Percentiles rank a stretch among this genome's conserved stretches.
phyloP scores from a whole-genome alignment of 805 yeast species.

The Wickerhamomyces alni region DNA sequence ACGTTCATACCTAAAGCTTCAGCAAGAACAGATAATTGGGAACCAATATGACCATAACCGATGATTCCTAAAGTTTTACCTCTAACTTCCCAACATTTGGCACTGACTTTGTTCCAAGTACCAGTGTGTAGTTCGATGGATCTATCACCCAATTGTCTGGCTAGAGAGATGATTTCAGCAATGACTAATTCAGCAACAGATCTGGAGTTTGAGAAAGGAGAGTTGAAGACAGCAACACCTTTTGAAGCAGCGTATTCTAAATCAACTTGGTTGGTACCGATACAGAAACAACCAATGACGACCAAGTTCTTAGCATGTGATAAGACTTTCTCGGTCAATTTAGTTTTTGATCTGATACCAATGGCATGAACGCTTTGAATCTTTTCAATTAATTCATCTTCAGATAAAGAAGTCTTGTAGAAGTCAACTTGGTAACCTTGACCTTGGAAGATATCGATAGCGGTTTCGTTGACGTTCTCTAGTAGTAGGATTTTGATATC shows the following conservation, averaged over 20 bases:
- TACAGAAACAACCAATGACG: constrained; percentile 96
- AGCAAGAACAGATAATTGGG: constrained; percentile 94
- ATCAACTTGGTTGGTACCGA: constrained; percentile 98
- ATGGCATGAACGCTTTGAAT: constrained; percentile 92
- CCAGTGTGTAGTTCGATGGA: constrained; percentile 94
- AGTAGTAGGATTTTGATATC: constrained; percentile 87
- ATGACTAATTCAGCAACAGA: constrained; percentile 97
- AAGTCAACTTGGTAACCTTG: constrained; percentile 98
- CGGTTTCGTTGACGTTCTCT: constrained; percentile 92
- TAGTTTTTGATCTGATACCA: constrained; percentile 97
- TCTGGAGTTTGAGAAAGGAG: constrained; percentile 97
- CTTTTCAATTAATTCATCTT: constrained; percentile 91
- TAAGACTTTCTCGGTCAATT: constrained; percentile 71
- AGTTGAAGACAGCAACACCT: constrained; percentile 96
- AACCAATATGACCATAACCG: constrained; percentile 98
- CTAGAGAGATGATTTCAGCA: constrained; percentile 88
- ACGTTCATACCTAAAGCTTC: constrained; percentile 98
- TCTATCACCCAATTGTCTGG: constrained; percentile 96
- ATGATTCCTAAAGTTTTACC: constrained; percentile 96
- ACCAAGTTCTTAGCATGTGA: constrained; percentile 85
- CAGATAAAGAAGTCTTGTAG: constrained; percentile 81
- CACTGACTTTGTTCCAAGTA: constrained; percentile 93
- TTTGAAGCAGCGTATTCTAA: constrained; percentile 83
- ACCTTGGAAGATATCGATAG: constrained; percentile 71
- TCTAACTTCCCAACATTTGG: constrained; percentile 98